Conservation (phyloP, 176 grass and related monocot genomes). For the Carex scoparia region DNA sequence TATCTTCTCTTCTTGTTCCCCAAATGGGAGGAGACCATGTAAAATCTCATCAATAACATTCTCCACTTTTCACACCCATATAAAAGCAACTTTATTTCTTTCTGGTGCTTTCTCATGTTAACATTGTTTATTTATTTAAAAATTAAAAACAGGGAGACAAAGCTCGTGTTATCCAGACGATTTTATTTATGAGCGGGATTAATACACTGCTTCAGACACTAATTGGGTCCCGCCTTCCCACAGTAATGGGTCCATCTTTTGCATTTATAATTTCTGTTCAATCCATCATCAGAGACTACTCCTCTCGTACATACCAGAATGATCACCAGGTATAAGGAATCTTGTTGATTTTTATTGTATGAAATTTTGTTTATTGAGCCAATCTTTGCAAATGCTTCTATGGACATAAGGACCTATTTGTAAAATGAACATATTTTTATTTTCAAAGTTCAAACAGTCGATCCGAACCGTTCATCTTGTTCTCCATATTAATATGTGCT, state of each 20-base stretch:
- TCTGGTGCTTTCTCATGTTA: constrained; percentile 23
- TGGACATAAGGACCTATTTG: too few relatives aligned
- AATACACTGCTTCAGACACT: constrained; percentile 94
- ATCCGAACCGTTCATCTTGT: too few relatives aligned
- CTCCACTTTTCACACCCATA: constrained; percentile 7
- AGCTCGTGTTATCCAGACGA: constrained; percentile 77
- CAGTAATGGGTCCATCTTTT: constrained; percentile 87
- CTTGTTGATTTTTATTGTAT: background rate
- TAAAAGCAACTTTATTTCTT: background rate
- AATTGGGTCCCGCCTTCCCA: constrained; percentile 75
- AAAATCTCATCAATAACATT: constrained; percentile 24
- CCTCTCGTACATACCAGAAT: constrained; percentile 17
- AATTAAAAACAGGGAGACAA: constrained; percentile 67
- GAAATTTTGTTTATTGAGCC: background rate
- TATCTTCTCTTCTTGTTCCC: constrained; percentile 71
- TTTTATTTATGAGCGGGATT: constrained; percentile 92
- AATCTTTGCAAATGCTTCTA: too few relatives aligned
- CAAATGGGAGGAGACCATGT: constrained; percentile 81
- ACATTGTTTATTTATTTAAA: background rate
- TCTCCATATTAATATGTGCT: too few relatives aligned
- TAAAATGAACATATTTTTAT: too few relatives aligned
- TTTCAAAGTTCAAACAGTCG: too few relatives aligned
- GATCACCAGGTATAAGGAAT: constrained; percentile 49
- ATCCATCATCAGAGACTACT: constrained; percentile 69
- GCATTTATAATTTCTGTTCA: constrained; percentile 75